Evolutionary conservation across 352 stramenopile genomes (phyloP), one percentile per base, ranked within the genome.

Genomic region (Globisporangium cylindrosporum): DNA sequence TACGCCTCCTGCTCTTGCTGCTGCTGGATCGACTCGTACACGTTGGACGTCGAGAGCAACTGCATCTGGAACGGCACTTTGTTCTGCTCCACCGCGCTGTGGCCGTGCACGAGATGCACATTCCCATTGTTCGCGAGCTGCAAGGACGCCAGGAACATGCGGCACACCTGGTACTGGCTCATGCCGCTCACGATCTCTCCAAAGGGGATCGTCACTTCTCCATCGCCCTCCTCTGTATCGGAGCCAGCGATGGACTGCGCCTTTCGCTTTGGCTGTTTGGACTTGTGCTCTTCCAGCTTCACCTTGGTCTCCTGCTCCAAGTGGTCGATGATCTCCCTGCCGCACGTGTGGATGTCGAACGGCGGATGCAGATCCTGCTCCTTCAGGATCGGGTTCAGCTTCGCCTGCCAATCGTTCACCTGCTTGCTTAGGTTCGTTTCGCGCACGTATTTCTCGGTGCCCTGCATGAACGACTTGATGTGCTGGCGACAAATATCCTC

Each of bases 91-190:
- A 76, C 71, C 9, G 80, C 80, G 5, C 77, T 93, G 38, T 82
- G 76, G 36, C 73, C 88, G 64, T 97, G 90, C 20, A 87, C 74
- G 32, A 97, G 78, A 48, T 84, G 75, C 24, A 97, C 85, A 70
- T 96, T 97, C 7, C 91, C 91, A 56, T 79, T 96, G 74, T 97
- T 97, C 20, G 91, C 91, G 22, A 98, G 84, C 79, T 98, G 92
- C 56, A 98, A 72, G 12, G 89, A 96, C 18, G 92, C 90, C 51
- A 98, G 77, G 69, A 98, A 98, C 68, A 95, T 79, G 1, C 92
- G 91, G 70, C 88, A 96, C 1, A 98, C 89, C 63, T 98, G 81
- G 58, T 83, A 94, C 61, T 77, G 74, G 51, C 69, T 79, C 58
- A 84, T 80, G 24, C 83, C 82, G 25, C 70, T 66, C 38, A 90